Evolutionary conservation across 495 filamentous ascomycete species (phyloP).

Genomic region (Xanthoparmelia taractica): DNA sequence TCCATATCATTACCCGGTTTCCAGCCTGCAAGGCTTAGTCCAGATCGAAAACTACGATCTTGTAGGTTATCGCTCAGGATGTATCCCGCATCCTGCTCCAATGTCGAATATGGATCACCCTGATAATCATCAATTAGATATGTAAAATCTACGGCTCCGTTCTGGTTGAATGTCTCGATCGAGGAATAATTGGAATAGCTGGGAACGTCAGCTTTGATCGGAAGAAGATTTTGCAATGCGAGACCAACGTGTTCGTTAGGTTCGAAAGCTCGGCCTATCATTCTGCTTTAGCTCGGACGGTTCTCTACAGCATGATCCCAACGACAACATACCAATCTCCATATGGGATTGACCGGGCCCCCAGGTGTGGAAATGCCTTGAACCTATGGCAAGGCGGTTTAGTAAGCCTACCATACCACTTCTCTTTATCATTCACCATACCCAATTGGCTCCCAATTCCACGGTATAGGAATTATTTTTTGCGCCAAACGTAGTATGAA

Average conservation of each 20-base stretch:
- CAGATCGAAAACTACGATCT: slow-evolving; percentile 55
- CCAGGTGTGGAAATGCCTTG: slow-evolving; percentile 54
- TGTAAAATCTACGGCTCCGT: slow-evolving; percentile 45
- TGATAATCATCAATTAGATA: slow-evolving; percentile 46
- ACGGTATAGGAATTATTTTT: slow-evolving; percentile 38
- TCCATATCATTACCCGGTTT: slow-evolving; percentile 50
- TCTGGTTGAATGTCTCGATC: slow-evolving; percentile 53
- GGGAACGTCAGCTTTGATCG: slow-evolving; percentile 13
- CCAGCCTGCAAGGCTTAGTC: slow-evolving; percentile 56
- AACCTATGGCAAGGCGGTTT: slow-evolving; percentile 31
- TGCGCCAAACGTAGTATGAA: slow-evolving; percentile 51
- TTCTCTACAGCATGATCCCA: background rate
- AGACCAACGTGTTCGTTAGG: background rate
- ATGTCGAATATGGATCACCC: slow-evolving; percentile 39
- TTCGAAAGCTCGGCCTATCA: slow-evolving; percentile 1
- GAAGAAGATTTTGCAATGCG: background rate
- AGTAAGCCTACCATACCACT: background rate
- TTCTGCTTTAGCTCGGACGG: background rate
- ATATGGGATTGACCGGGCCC: slow-evolving; percentile 62
- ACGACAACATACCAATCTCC: slow-evolving; percentile 45
- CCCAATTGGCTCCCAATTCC: slow-evolving; percentile 68
- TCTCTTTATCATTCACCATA: slow-evolving; percentile 18
- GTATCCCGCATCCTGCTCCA: slow-evolving; percentile 50
- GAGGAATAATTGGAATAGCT: slow-evolving; percentile 55
- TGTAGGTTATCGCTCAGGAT: slow-evolving; percentile 54